Base-by-base conservation (phyloP, 352 stramenopile species). In the Phytophthora boehmeriae region DNA sequence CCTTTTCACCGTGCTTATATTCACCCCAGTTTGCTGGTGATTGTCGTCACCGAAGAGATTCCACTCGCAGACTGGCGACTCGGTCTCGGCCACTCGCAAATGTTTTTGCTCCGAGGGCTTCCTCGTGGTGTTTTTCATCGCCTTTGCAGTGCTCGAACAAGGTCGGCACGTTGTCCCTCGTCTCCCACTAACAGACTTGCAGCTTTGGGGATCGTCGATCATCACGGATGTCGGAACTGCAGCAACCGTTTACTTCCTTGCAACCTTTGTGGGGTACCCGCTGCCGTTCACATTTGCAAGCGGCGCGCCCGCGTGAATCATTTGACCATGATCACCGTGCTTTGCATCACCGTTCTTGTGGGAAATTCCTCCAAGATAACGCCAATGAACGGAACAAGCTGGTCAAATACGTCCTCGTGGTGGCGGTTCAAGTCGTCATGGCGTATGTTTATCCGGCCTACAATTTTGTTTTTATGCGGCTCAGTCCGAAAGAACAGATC, bases 201-300 rank as follows among this genome's bases (percentile, higher is more conserved):
- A 54, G 5, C 41, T 73, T 3, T 14, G 44, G 2, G 51, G 35
- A 6, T 68, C 66, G 2, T 59, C 51, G 19, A 10, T 73, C 11
- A 8, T 71, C 8, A 52, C 25, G 9, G 59, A 54, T 0, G 54
- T 44, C 25, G 50, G 52, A n/a, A 58, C 60, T 16, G 43, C 49
- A 0, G 36, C 23, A 4, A 45, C 46, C 19, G 45, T 45, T n/a
- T 65, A 63, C 10, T 22, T 32, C 5, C 23, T 73, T 4, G 50
- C 66, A 4, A 36, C 19, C 1, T 30, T 25, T 23, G 50, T 76
- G 17, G 71, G 58, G 5, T 78, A 67, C 22, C 66, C 71, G 13
- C 16, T 78, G 2, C 71, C 71, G 20, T 76, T 78, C 44, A 59
- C 63, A 1, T 60, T 75, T 20, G 59, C 47, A 13, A 63, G 36